Base-by-base conservation (phyloP, 441 rosid genomes). In the Breynia disticha region DNA sequence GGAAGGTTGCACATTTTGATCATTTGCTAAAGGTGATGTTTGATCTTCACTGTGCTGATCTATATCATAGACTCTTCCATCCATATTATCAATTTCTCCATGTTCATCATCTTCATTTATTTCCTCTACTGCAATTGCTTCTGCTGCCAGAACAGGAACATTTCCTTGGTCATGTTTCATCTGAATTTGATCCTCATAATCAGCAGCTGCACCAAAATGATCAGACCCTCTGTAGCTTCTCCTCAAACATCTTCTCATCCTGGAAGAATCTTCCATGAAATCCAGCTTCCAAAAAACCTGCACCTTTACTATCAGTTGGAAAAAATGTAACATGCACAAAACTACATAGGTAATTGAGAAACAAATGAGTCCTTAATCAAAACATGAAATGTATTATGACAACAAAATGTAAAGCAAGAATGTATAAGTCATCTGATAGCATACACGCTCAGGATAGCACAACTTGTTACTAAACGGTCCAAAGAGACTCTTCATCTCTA, bases 221-320 rank as follows among this genome's bases (percentile, higher is more conserved):
- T 90, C 83, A 57, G 81, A 79, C 60, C 97, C 97, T 48, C 55
- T 57, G 70, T 94, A 90, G 55, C 86, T 74, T 79, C 90, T 84
- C 77, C 88, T 84, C 77, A 94, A 70, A 67, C 81, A 84, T 61
- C 60, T 76, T 71, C 99, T 82, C 99, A 94, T 94, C 81, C 99
- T 82, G 28, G 95, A 86, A 66, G 95, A 86, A 77, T 77, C 90
- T 76, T 94, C 99, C 90, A 82, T 81, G 57, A 84, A 77, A 73
- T 94, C 99, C 58, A 87, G 82, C 89, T 94, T 87, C 97, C 97
- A 94, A 73, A 86, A 94, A 65, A 90, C 62, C 99, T 94, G 70
- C 60, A 75, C 46, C 67, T 58, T 49, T 15, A 57, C 49, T 32
- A 62, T 44, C 17, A 24, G 47, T 46, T 35, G 46, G 53, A 28